Evolutionary conservation across 129 eudicot genomes (phyloP).

Genomic region (Artemisia annua): DNA sequence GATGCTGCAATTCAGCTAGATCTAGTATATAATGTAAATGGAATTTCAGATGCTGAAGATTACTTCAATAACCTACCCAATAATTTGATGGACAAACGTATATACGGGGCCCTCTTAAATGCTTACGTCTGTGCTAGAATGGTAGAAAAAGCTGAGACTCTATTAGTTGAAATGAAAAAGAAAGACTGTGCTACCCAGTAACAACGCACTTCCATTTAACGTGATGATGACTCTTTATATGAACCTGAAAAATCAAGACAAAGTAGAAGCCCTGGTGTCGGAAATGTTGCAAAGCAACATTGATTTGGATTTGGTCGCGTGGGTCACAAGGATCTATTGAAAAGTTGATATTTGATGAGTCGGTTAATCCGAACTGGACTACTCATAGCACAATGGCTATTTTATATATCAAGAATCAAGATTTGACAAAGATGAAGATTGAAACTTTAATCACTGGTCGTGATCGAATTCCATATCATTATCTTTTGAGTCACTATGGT

Average conservation of each 20-base stretch:
- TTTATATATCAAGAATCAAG: conserved; percentile 50
- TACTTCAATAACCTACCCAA: conserved; percentile 62
- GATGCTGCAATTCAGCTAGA: conserved; percentile 93
- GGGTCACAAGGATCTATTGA: conserved; percentile 62
- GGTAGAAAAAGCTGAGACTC: conserved; percentile 69
- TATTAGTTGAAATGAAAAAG: conserved; percentile 54
- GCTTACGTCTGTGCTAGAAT: conserved; percentile 67
- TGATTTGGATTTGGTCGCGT: conserved; percentile 48
- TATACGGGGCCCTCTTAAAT: conserved; percentile 79
- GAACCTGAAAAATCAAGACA: conserved; percentile 65
- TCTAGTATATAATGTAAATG: conserved; percentile 75
- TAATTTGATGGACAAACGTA: conserved; percentile 57
- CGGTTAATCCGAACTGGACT: conserved; percentile 78
- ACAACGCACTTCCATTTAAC: conserved; percentile 72
- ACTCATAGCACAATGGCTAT: conserved; percentile 86
- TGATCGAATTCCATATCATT: conserved; percentile 68
- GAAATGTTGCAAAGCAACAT: conserved; percentile 69
- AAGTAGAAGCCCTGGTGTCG: conserved; percentile 47
- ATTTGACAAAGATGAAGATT: conserved; percentile 60
- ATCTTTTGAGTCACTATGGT: no score
- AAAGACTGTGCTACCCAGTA: no score
- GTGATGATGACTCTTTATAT: conserved; percentile 95
- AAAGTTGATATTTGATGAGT: no score
- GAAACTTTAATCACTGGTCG: conserved; percentile 65
- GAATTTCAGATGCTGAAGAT: conserved; percentile 75